A percentile compares a stretch with the other conserved stretches of the same genome.
These are phyloP conservation scores for Colletotrichum liaoningense DNA, from an alignment of 2,329 filamentous ascomycete species.

Conservation along the genomic window DNA sequence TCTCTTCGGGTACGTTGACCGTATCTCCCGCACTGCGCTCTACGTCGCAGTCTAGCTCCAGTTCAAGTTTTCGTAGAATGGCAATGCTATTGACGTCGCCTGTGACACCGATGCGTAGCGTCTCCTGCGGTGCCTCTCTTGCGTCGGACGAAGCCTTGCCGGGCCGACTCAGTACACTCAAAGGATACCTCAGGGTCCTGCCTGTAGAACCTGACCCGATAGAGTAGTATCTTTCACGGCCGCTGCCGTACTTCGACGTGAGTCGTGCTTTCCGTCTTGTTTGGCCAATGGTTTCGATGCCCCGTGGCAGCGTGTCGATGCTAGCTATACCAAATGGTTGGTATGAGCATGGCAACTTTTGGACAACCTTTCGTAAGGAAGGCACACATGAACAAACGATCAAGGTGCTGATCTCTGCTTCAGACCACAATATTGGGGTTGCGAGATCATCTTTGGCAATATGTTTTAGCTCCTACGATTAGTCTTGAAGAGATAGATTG, in stretches of 20 bases:
- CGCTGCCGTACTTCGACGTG: not conserved
- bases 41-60: not conserved
- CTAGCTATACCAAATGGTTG: conserved; percentile 40
- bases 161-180: conserved; percentile 5
- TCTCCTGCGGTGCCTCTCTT: not conserved
- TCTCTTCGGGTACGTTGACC: not conserved
- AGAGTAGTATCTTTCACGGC: not conserved
- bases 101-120: not conserved
- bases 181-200: not conserved
- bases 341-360: conserved; percentile 42
- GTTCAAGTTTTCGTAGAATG: not conserved
- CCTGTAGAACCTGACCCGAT: not conserved
- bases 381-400: conserved; percentile 46
- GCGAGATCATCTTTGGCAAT: conserved; percentile 39
- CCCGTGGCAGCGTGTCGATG: not conserved
- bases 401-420: conserved; percentile 43
- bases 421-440: conserved; percentile 44
- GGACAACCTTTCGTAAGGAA: conserved; percentile 42
- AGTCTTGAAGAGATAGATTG: not conserved
- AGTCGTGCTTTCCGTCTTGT: not conserved
- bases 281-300: conserved; percentile 10
- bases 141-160: not conserved
- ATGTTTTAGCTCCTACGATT: not conserved
- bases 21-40: not conserved
- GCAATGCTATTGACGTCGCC: too few species aligned